Conservation (phyloP, 2,329 filamentous ascomycete genomes). For the Pyrenochaeta sp. region DNA sequence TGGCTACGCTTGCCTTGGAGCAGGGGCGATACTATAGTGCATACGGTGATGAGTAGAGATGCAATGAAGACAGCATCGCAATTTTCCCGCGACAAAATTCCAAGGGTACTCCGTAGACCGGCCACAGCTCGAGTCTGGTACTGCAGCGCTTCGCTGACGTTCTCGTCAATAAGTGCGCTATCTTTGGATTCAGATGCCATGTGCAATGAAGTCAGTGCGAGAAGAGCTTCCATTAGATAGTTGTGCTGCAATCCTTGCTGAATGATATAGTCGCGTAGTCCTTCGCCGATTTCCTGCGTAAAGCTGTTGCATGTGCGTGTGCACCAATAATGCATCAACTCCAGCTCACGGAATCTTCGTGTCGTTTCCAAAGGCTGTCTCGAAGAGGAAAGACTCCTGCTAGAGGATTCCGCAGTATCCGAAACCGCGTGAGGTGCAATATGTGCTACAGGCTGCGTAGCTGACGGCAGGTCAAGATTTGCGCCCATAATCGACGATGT, state of each 20-base stretch:
- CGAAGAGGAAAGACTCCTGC: background rate
- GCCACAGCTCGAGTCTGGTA: constrained; percentile 11
- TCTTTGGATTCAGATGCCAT: constrained; percentile 9
- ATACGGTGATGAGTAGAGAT: constrained; percentile 20
- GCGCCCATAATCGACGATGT: background rate
- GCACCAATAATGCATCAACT: constrained; percentile 23
- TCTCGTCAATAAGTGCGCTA: background rate
- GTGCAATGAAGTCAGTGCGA: constrained; percentile 20
- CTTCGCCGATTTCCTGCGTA: constrained; percentile 6
- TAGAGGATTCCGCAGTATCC: background rate
- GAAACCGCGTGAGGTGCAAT: background rate
- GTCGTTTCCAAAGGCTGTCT: background rate
- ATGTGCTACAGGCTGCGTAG: background rate
- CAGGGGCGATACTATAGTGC: constrained; percentile 19
- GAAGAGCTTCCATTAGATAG: constrained; percentile 24
- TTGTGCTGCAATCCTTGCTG: constrained; percentile 16
- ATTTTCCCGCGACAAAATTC: constrained; percentile 8
- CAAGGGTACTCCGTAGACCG: constrained; percentile 8
- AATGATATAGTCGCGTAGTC: constrained; percentile 15
- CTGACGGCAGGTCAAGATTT: background rate
- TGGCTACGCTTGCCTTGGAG: constrained; percentile 5
- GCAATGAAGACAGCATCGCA: constrained; percentile 15
- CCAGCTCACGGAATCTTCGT: constrained; percentile 8
- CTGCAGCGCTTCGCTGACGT: background rate
- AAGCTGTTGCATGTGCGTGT: constrained; percentile 16